Percentiles rank a stretch among this genome's conserved stretches.
Conservation (phyloP, 2,329 filamentous ascomycete species). For the Didymella exigua region DNA sequence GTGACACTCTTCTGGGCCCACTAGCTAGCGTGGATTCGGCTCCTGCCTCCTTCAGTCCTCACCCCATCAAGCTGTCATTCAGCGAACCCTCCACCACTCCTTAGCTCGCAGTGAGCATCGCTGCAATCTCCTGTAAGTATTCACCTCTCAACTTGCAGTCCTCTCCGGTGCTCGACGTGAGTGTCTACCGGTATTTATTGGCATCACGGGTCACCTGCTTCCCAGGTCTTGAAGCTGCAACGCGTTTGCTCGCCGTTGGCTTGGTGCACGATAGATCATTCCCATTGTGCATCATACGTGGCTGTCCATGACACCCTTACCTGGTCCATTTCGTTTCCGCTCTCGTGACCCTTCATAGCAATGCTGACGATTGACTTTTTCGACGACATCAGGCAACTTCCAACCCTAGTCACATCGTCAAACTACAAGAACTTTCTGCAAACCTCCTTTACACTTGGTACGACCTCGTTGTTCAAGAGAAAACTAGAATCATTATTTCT, state of each 20-base stretch:
- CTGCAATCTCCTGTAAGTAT: constrained; percentile 3
- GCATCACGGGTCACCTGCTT: not conserved
- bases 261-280: not conserved
- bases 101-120: not conserved
- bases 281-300: not conserved
- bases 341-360: not conserved
- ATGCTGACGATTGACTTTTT: not conserved
- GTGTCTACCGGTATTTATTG: not conserved
- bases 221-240: not conserved
- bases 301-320: not conserved
- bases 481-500: not conserved
- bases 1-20: constrained; percentile 6
- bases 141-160: not conserved
- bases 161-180: no score
- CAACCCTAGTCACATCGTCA: not conserved
- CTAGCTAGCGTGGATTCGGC: constrained; percentile 1
- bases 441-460: not conserved
- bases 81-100: not conserved
- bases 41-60: not conserved
- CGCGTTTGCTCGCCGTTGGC: not conserved
- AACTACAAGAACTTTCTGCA: not conserved
- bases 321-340: not conserved
- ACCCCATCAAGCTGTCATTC: not conserved
- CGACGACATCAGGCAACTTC: not conserved
- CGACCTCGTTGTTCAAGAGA: not conserved